Conservation (phyloP, 768 basidiomycete species). For the Fistulinella prunicolor region DNA sequence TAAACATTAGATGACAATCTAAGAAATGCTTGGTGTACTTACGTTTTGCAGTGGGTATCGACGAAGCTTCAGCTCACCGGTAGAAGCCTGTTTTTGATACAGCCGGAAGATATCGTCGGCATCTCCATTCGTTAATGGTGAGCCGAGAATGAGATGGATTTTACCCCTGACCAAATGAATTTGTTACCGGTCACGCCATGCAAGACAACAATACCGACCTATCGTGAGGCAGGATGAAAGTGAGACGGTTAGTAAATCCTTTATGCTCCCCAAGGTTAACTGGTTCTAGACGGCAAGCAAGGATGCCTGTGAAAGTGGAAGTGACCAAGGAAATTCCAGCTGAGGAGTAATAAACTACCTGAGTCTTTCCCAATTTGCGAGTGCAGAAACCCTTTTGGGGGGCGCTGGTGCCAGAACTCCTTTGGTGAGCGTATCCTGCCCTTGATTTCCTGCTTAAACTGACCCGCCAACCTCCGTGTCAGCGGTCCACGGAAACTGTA, state of each 20-base stretch:
- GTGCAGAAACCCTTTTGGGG: conserved; percentile 24
- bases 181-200: not conserved
- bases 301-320: conserved; percentile 17
- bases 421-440: conserved; percentile 30
- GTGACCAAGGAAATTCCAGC: not conserved
- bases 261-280: conserved; percentile 19
- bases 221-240: conserved; percentile 48
- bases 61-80: conserved; percentile 57
- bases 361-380: conserved; percentile 30
- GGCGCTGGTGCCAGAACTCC: conserved; percentile 38
- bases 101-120: conserved; percentile 58
- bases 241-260: conserved; percentile 35
- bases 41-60: conserved; percentile 72
- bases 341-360: conserved; percentile 12
- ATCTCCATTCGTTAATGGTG: conserved; percentile 34
- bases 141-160: conserved; percentile 54
- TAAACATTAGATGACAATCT: conserved; percentile 8
- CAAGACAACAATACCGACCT: conserved; percentile 34
- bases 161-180: conserved; percentile 40
- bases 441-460: conserved; percentile 16
- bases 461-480: not conserved
- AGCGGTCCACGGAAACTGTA: not conserved
- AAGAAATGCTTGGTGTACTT: conserved; percentile 10
- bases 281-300: conserved; percentile 13
- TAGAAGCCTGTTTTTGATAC: conserved; percentile 64